These are phyloP conservation scores for Calonectria hongkongensis DNA, from an alignment of 2,329 filamentous ascomycete species.

Conservation along the genomic window DNA sequence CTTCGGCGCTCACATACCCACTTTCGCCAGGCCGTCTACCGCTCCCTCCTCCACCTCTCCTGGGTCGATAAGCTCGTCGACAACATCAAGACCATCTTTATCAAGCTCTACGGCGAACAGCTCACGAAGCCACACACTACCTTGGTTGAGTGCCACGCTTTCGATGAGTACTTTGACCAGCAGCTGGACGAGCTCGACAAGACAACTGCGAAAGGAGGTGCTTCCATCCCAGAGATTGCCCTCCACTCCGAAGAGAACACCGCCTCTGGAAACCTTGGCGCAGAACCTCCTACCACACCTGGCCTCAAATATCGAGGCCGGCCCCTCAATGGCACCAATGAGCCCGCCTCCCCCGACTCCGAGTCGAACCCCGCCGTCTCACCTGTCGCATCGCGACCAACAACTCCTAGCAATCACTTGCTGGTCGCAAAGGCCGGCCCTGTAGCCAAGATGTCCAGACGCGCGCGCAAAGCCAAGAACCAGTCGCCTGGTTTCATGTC, in stretches of 20 bases:
- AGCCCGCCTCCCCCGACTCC: constrained; percentile 76
- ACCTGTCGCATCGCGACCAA: constrained; percentile 86
- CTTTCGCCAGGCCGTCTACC: constrained; percentile 87
- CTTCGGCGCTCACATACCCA: constrained; percentile 50
- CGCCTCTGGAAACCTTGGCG: constrained; percentile 55
- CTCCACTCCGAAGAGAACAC: constrained; percentile 58
- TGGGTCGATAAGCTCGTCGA: constrained; percentile 99
- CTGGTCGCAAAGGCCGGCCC: constrained; percentile 85
- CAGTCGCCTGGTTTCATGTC: constrained; percentile 80
- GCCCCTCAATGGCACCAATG: constrained; percentile 59
- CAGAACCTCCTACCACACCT: constrained; percentile 57
- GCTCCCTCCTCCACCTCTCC: constrained; percentile 93
- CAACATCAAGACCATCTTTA: constrained; percentile 93
- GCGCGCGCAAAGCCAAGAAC: constrained; percentile 83
- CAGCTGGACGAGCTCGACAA: constrained; percentile 89
- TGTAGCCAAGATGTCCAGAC: constrained; percentile 84
- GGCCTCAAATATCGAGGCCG: constrained; percentile 65
- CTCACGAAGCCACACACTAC: constrained; percentile 87
- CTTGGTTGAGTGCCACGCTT: constrained; percentile 84
- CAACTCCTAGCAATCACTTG: constrained; percentile 80
- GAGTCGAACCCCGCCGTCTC: constrained; percentile 83
- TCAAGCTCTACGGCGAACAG: constrained; percentile 92
- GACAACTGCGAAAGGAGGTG: constrained; percentile 62
- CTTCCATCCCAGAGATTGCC: constrained; percentile 53
- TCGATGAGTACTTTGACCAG: constrained; percentile 96